These are phyloP conservation scores for Clavispora vitiphila DNA, from an alignment of 805 yeast genomes.

Conservation along the genomic window DNA sequence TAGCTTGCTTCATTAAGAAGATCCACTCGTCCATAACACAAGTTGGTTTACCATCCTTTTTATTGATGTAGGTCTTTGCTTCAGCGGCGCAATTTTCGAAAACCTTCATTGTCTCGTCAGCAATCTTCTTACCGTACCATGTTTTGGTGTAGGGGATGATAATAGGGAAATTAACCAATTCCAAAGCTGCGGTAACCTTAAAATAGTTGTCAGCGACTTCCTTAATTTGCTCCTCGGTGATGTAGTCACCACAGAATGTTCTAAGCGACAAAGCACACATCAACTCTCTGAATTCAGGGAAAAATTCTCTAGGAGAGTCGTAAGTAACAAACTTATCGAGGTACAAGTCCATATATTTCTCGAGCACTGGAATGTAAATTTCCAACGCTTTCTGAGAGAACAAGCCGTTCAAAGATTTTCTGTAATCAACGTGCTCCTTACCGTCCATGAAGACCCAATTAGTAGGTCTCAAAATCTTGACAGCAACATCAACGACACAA, in stretches of 20 bases:
- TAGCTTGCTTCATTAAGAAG: conserved; percentile 72
- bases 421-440: conserved; percentile 88
- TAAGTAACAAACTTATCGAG: conserved; percentile 60
- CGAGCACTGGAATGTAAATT: conserved; percentile 79
- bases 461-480: conserved; percentile 86
- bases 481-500: conserved; percentile 96
- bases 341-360: conserved; percentile 78
- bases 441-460: conserved; percentile 99
- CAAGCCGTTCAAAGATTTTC: conserved; percentile 83
- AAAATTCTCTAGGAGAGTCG: conserved; percentile 68
- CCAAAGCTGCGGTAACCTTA: conserved; percentile 90
- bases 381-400: conserved; percentile 82
- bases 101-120: conserved; percentile 90
- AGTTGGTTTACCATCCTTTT: conserved; percentile 67
- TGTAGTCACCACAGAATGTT: conserved; percentile 94
- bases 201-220: conserved; percentile 89
- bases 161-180: conserved; percentile 95
- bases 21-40: conserved; percentile 98
- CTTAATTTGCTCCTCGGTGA: conserved; percentile 86
- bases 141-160: conserved; percentile 94
- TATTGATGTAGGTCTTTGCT: conserved; percentile 74
- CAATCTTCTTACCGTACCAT: conserved; percentile 94
- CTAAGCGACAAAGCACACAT: conserved; percentile 91
- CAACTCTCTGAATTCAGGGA: conserved; percentile 92
- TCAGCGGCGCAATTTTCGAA: conserved; percentile 83